phyloP scores from a whole-genome alignment of 2,329 filamentous ascomycete species.

The Pyricularia grisea region DNA sequence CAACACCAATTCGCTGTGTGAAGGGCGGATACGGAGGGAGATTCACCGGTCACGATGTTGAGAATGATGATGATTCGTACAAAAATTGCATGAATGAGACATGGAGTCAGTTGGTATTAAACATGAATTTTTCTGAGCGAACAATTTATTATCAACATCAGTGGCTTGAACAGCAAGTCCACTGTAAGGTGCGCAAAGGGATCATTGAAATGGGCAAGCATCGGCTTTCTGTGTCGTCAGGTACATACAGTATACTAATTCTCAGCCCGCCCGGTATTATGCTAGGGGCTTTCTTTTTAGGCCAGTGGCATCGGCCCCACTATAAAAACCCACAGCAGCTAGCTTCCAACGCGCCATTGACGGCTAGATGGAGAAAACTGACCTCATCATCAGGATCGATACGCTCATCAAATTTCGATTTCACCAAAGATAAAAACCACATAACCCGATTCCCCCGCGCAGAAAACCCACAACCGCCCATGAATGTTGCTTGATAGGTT shows the following conservation, averaged over 20 bases:
- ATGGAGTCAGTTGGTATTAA: neutral
- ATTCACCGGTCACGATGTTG: neutral
- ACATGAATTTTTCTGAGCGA: neutral
- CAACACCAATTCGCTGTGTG: neutral
- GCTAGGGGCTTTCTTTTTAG: neutral
- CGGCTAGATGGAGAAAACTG: neutral
- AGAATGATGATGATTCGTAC: neutral
- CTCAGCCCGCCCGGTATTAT: neutral
- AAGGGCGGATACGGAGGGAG: no score
- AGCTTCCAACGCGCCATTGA: neutral
- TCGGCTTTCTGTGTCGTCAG: no score
- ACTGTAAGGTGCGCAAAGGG: no score
- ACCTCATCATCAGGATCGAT: neutral
- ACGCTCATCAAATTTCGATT: neutral
- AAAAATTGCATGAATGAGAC: neutral
- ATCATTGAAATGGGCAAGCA: no score
- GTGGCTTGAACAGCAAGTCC: neutral
- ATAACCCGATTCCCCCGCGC: neutral
- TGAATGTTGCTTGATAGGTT: slow-evolving; percentile 5
- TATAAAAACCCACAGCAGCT: neutral
- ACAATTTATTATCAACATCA: neutral
- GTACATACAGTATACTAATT: no score
- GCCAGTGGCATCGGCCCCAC: neutral
- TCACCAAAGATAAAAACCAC: neutral
- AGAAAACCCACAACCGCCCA: neutral